phyloP scores from a whole-genome alignment of 2,329 filamentous ascomycete species.

The Penicillium glabrum region DNA sequence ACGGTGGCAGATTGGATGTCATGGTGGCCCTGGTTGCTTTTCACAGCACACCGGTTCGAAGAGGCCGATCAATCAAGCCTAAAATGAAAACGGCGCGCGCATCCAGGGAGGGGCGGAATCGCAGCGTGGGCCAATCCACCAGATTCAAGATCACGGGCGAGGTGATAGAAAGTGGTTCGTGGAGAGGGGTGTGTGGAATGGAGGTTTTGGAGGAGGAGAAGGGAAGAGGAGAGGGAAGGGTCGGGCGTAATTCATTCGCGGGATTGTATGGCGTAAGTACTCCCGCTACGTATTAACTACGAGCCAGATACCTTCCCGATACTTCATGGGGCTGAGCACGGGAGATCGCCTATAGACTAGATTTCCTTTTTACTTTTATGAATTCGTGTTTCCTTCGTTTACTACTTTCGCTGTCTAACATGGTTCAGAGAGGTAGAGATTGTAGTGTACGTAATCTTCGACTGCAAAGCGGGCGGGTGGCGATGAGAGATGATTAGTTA shows the following conservation, averaged over 20 bases:
- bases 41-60: slow-evolving; percentile 30
- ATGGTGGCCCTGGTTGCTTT: slow-evolving; percentile 38
- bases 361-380: background rate
- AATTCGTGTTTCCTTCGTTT: background rate
- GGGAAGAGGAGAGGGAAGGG: slow-evolving; percentile 17
- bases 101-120: slow-evolving; percentile 29
- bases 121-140: slow-evolving; percentile 9
- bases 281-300: slow-evolving; percentile 17
- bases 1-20: slow-evolving; percentile 65
- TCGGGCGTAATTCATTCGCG: slow-evolving; percentile 12
- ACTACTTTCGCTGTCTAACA: background rate
- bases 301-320: slow-evolving; percentile 13
- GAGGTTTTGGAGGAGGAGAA: slow-evolving; percentile 16
- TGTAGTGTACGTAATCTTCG: background rate
- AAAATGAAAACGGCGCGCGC: slow-evolving; percentile 30
- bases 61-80: slow-evolving; percentile 40
- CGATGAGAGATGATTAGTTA: background rate
- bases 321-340: slow-evolving; percentile 23
- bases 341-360: slow-evolving; percentile 6
- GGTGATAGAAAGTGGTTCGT: slow-evolving; percentile 6
- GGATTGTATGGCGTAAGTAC: slow-evolving; percentile 21
- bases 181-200: slow-evolving; percentile 13
- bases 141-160: slow-evolving; percentile 10
- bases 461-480: background rate
- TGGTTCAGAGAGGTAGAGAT: background rate